Conservation (phyloP, 2,329 filamentous ascomycete species). For the Kalmusia sp. region DNA sequence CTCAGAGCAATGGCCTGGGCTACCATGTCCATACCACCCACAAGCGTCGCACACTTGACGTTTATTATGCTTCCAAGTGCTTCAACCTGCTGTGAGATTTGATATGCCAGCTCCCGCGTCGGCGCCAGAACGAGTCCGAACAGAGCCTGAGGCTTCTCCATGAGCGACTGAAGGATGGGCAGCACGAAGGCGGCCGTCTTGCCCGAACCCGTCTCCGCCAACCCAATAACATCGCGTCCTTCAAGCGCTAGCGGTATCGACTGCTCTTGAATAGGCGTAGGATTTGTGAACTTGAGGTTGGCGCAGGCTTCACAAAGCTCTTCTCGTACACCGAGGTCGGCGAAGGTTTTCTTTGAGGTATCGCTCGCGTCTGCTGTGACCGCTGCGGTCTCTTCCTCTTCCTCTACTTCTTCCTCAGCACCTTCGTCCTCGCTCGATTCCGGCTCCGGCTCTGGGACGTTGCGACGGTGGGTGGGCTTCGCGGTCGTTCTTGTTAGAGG, state of each 20-base stretch:
- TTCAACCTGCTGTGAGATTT: slow-evolving; percentile 89
- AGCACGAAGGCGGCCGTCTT: slow-evolving; percentile 96
- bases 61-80: slow-evolving; percentile 85
- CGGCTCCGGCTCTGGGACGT: slow-evolving; percentile 23
- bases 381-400: slow-evolving; percentile 13
- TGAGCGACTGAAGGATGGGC: slow-evolving; percentile 86
- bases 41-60: slow-evolving; percentile 84
- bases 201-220: slow-evolving; percentile 94
- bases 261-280: slow-evolving; percentile 88
- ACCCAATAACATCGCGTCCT: slow-evolving; percentile 86
- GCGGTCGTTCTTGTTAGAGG: slow-evolving; percentile 11
- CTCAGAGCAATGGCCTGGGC: slow-evolving; percentile 87
- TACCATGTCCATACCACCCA: slow-evolving; percentile 96
- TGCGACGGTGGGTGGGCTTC: slow-evolving; percentile 20
- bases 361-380: slow-evolving; percentile 44
- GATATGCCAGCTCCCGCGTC: slow-evolving; percentile 89
- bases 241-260: slow-evolving; percentile 82
- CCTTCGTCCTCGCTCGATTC: slow-evolving; percentile 28
- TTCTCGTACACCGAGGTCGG: slow-evolving; percentile 80
- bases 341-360: slow-evolving; percentile 68
- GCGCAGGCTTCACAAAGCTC: slow-evolving; percentile 88
- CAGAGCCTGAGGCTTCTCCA: slow-evolving; percentile 84
- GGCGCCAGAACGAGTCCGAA: slow-evolving; percentile 92
- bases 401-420: slow-evolving; percentile 7
- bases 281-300: slow-evolving; percentile 79